Percentiles rank a stretch among this genome's conserved stretches.
Evolutionary conservation across 2,329 filamentous ascomycete genomes (phyloP).

Genomic region (Herpotrichia juniperi): DNA sequence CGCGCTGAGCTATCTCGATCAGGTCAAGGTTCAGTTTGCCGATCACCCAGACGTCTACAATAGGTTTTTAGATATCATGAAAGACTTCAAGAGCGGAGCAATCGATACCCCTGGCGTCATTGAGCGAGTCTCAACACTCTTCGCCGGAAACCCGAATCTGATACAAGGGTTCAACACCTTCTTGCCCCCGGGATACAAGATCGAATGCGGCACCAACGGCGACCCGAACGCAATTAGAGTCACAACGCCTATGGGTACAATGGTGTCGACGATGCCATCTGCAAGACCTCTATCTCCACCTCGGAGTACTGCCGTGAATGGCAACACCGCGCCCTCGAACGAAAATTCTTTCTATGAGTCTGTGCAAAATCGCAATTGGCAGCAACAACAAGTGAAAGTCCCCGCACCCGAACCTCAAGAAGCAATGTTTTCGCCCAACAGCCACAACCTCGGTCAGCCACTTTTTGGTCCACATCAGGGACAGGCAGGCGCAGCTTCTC

Average conservation of each 20-base stretch:
- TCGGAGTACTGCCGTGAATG: constrained; percentile 59
- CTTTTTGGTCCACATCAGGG: constrained; percentile 44
- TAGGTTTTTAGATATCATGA: constrained; percentile 97
- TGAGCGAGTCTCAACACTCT: constrained; percentile 92
- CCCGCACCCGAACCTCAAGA: constrained; percentile 42
- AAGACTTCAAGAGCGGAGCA: constrained; percentile 98
- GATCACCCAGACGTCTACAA: constrained; percentile 98
- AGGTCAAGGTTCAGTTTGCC: constrained; percentile 97
- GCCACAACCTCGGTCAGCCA: constrained; percentile 48
- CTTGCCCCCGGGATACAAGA: constrained; percentile 90
- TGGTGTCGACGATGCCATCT: constrained; percentile 80
- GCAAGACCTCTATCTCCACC: constrained; percentile 54
- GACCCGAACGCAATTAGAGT: constrained; percentile 96
- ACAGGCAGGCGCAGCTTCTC: constrained; percentile 37
- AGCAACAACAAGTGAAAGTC: constrained; percentile 39
- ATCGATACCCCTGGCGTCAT: constrained; percentile 99
- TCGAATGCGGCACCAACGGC: constrained; percentile 92
- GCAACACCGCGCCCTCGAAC: constrained; percentile 56
- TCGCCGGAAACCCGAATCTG: constrained; percentile 91
- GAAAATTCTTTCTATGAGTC: constrained; percentile 45
- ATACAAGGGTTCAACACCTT: constrained; percentile 99
- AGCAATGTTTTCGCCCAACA: constrained; percentile 52
- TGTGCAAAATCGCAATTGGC: constrained; percentile 46
- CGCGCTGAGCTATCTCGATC: constrained; percentile 94
- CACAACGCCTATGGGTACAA: constrained; percentile 97